phyloP scores from a whole-genome alignment of 352 stramenopile genomes.

The Pythium volutum region DNA sequence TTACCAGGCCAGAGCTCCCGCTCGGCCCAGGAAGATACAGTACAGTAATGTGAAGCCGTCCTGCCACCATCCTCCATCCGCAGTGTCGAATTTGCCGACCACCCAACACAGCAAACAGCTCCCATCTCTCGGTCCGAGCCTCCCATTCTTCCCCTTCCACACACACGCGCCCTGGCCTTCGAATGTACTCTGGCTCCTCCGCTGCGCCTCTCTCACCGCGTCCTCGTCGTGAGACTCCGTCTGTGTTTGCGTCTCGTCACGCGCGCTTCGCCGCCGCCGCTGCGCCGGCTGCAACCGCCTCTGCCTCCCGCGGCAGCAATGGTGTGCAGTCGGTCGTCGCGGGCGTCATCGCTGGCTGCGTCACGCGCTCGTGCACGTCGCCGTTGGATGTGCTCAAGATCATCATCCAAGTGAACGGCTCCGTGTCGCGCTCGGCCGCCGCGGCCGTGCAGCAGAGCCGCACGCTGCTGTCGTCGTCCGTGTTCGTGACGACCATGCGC shows the following conservation, averaged over 20 bases:
- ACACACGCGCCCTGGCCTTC: not conserved
- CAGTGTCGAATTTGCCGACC: slow-evolving; percentile 25
- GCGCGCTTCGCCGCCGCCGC: slow-evolving; percentile 7
- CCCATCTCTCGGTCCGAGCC: not conserved
- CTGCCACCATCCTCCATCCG: not conserved
- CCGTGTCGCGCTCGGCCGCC: slow-evolving; percentile 27
- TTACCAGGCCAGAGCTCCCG: not conserved
- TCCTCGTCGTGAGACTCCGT: slow-evolving; percentile 12
- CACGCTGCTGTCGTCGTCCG: slow-evolving; percentile 21
- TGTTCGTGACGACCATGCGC: slow-evolving; percentile 40
- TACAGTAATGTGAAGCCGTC: not conserved
- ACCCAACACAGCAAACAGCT: not conserved
- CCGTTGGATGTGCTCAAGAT: slow-evolving; percentile 85
- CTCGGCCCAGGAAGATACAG: not conserved
- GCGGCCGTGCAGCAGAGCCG: slow-evolving; percentile 22
- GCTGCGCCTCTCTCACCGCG: not conserved
- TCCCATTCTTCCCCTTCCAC: not conserved
- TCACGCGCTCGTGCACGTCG: slow-evolving; percentile 79
- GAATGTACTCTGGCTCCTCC: slow-evolving; percentile 6
- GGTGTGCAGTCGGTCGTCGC: slow-evolving; percentile 68
- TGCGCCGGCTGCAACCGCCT: slow-evolving; percentile 4
- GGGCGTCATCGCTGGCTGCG: slow-evolving; percentile 71
- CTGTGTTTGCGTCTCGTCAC: slow-evolving; percentile 11
- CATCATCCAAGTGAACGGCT: slow-evolving; percentile 73
- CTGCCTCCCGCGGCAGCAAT: slow-evolving; percentile 11